These are phyloP conservation scores for Wickerhamomyces silvicola DNA, from an alignment of 805 yeast genomes.

Conservation along the genomic window DNA sequence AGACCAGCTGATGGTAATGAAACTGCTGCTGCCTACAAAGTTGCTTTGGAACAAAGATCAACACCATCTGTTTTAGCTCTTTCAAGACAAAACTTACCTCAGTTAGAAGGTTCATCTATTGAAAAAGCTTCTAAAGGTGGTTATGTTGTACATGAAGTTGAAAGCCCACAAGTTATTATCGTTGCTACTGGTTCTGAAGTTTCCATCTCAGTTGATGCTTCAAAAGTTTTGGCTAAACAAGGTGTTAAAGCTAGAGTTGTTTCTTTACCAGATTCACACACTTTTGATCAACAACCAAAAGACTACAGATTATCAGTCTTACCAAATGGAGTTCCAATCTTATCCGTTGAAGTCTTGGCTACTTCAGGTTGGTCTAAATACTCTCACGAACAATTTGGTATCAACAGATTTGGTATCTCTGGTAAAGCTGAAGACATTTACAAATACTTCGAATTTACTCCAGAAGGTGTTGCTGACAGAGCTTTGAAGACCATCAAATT, in stretches of 20 bases:
- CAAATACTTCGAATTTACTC: slow-evolving; percentile 83
- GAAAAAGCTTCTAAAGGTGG: slow-evolving; percentile 96
- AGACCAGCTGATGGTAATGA: slow-evolving; percentile 94
- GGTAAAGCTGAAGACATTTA: slow-evolving; percentile 82
- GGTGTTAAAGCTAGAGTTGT: slow-evolving; percentile 80
- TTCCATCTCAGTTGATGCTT: slow-evolving; percentile 71
- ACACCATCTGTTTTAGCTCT: slow-evolving; percentile 75
- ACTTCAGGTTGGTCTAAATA: slow-evolving; percentile 91
- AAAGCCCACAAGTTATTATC: slow-evolving; percentile 63
- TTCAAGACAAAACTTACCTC: slow-evolving; percentile 86
- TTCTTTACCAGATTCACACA: slow-evolving; percentile 86
- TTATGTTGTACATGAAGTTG: slow-evolving; percentile 62
- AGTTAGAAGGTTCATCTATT: slow-evolving; percentile 84
- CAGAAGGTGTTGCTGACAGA: slow-evolving; percentile 86
- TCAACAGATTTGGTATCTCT: slow-evolving; percentile 94
- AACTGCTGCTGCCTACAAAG: slow-evolving; percentile 73
- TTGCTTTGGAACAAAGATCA: slow-evolving; percentile 50
- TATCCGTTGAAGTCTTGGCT: slow-evolving; percentile 91
- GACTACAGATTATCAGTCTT: slow-evolving; percentile 81
- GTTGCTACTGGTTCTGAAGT: slow-evolving; percentile 95
- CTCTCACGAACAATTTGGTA: slow-evolving; percentile 94
- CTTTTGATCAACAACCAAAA: slow-evolving; percentile 77
- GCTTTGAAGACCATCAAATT: slow-evolving; percentile 72
- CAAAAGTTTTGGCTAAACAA: slow-evolving; percentile 55
- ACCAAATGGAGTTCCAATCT: slow-evolving; percentile 90